Evolutionary conservation across 2,329 filamentous ascomycete species (phyloP).

Genomic region (Aspergillus awamori): DNA sequence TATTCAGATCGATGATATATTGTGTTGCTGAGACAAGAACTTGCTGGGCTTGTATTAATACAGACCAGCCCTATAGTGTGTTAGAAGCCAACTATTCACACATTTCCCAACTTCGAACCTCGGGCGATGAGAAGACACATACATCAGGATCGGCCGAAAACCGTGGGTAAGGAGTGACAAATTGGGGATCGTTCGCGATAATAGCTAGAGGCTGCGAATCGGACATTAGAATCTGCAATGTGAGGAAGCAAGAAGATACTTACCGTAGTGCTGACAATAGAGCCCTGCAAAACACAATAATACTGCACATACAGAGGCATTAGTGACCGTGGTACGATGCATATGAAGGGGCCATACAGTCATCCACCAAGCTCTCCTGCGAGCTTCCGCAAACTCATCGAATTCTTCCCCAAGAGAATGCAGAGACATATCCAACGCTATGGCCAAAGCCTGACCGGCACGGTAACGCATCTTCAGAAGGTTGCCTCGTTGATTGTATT

Average conservation of each 20-base stretch:
- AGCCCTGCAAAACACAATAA: constrained; percentile 49
- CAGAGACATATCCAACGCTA: constrained; percentile 48
- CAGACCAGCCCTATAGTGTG: constrained; percentile 43
- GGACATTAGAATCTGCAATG: constrained; percentile 15
- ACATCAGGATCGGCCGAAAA: constrained; percentile 47
- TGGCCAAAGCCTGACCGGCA: constrained; percentile 47
- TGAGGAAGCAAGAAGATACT: constrained; percentile 15
- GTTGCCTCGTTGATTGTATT: constrained; percentile 51
- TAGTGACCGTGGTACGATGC: background rate
- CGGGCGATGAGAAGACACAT: constrained; percentile 12
- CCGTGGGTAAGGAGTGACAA: constrained; percentile 45
- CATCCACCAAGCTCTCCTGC: constrained; percentile 53
- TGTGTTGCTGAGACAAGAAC: constrained; percentile 46
- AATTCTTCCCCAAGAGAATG: constrained; percentile 39
- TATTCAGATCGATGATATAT: constrained; percentile 46
- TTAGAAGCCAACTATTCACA: constrained; percentile 18
- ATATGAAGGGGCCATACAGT: constrained; percentile 35
- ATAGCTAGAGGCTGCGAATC: constrained; percentile 45
- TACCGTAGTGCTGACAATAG: constrained; percentile 49
- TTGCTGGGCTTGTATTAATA: constrained; percentile 48
- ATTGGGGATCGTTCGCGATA: constrained; percentile 47
- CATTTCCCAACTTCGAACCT: no score
- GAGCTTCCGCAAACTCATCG: constrained; percentile 45
- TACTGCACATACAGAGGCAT: constrained; percentile 35
- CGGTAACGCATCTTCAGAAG: constrained; percentile 51